Evolutionary conservation across 169 alveolate genomes (phyloP).

Genomic region (Cryptosporidium sp.): DNA sequence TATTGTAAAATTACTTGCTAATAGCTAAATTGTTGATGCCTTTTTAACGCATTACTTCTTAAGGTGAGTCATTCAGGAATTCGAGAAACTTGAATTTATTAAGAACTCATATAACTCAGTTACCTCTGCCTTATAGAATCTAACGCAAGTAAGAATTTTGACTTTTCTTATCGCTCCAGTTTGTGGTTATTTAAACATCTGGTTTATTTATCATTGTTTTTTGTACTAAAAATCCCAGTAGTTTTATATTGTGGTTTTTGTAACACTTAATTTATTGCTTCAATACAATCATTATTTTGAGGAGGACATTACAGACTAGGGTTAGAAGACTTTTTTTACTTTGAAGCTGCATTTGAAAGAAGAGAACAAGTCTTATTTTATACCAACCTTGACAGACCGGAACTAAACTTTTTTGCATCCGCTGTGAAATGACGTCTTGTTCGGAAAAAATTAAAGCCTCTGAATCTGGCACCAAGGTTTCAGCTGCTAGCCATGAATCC

Average conservation of each 20-base stretch:
- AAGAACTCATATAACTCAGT: not conserved
- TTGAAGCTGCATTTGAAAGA: not conserved
- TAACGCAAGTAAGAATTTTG: not conserved
- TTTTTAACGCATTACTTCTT: conserved; percentile 1
- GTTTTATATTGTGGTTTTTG: conserved; percentile 5
- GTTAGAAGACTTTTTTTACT: not conserved
- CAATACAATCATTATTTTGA: not conserved
- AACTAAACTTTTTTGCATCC: not conserved
- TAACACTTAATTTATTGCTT: conserved; percentile 14
- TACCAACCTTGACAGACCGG: not conserved
- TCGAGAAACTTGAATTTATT: not conserved
- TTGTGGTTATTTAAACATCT: conserved; percentile 32
- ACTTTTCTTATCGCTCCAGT: conserved; percentile 39
- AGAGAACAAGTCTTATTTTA: not conserved
- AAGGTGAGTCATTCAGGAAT: not conserved
- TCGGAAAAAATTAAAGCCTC: not conserved
- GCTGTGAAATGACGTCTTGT: not conserved
- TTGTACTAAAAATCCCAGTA: not conserved
- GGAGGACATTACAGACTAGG: not conserved
- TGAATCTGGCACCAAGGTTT: not conserved
- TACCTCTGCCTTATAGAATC: not conserved
- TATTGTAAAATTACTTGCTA: conserved; percentile 28
- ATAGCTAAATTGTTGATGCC: not conserved
- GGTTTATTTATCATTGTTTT: conserved; percentile 33
- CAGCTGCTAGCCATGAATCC: not conserved